Conservation (phyloP, 805 yeast species). For the Lachancea waltii region DNA sequence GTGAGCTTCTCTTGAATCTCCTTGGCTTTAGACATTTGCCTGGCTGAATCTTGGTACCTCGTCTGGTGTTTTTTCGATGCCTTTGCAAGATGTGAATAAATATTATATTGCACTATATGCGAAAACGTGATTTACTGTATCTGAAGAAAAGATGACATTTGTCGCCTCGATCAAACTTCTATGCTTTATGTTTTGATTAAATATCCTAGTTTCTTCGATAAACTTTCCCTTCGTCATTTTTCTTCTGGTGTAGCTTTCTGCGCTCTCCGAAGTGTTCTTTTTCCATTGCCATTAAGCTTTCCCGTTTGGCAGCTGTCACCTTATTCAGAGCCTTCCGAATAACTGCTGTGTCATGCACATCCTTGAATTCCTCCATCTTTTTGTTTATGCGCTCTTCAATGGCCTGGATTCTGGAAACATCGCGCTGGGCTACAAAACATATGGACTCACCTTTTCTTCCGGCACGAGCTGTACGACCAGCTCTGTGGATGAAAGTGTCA, state of each 20-base stretch:
- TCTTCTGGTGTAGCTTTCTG: slow-evolving; percentile 42
- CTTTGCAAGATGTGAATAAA: not conserved
- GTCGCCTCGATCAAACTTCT: no score
- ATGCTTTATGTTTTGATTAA: not conserved
- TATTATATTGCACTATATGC: not conserved
- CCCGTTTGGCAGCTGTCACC: slow-evolving; percentile 79
- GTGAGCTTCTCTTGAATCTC: slow-evolving; percentile 31
- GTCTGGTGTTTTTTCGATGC: no score
- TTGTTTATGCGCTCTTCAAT: slow-evolving; percentile 80
- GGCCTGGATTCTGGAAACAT: slow-evolving; percentile 70
- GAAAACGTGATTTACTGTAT: no score
- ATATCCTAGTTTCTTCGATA: slow-evolving; percentile 8
- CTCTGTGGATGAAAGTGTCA: slow-evolving; percentile 93
- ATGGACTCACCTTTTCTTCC: slow-evolving; percentile 83
- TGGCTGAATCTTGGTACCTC: not conserved
- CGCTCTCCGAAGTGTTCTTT: slow-evolving; percentile 80
- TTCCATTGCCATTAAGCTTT: slow-evolving; percentile 91
- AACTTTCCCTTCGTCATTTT: slow-evolving; percentile 20
- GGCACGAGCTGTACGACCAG: slow-evolving; percentile 99
- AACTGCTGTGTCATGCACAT: slow-evolving; percentile 67
- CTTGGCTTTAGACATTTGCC: slow-evolving; percentile 28
- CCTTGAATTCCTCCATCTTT: slow-evolving; percentile 70
- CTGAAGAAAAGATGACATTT: no score
- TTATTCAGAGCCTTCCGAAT: slow-evolving; percentile 64
- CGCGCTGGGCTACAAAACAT: slow-evolving; percentile 79